Base-by-base conservation (phyloP, 257 asterid genomes). In the Nemophila menziesii region DNA sequence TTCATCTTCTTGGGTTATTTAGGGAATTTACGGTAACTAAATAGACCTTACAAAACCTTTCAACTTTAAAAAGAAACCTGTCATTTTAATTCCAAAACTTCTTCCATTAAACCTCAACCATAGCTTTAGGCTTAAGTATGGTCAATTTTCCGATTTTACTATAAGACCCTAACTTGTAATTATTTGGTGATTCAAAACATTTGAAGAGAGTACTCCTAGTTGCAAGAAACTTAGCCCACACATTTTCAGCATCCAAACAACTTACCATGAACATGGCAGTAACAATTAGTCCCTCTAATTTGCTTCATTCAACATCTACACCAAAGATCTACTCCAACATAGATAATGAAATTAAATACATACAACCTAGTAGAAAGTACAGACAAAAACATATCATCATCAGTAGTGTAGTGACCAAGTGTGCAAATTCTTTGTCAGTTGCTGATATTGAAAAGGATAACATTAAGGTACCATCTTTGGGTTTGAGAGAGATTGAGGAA, bases 401-500 rank as follows among this genome's bases (percentile, higher is more conserved):
- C 34, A 13, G 22, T 9, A 45, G 8, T 37, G 38, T 43, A 24
- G n/a, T 33, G 22, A 46, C 18, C 19, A 56, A 27, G 22, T 56
- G 27, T 21, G 44, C 38, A 8, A 46, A 39, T 20, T 34, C 61
- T 11, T 44, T 40, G 16, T 11, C 63, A 14, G 22, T 36, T 19
- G 15, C 66, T 24, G 12, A 26, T 26, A 51, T 42, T 39, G 63
- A 58, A 16, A 48, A 64, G 33, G 42, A 20, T 39, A n/a, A n/a
- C n/a, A n/a, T n/a, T n/a, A n/a, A n/a, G n/a, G 36, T 64, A 22
- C 65, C 71, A 39, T 71, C 85, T 7, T 60, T 89, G 70, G 82
- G 68, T 56, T 69, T 78, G 60, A 58, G 57, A 2, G 80, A 83
- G 43, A 64, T 89, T 52, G 63, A 62, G 22, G 69, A 40, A 37